Percentiles rank a stretch among this genome's conserved stretches.
Conservation (phyloP, 2,329 filamentous ascomycete species). For the Neopestalotiopsis clavispora region DNA sequence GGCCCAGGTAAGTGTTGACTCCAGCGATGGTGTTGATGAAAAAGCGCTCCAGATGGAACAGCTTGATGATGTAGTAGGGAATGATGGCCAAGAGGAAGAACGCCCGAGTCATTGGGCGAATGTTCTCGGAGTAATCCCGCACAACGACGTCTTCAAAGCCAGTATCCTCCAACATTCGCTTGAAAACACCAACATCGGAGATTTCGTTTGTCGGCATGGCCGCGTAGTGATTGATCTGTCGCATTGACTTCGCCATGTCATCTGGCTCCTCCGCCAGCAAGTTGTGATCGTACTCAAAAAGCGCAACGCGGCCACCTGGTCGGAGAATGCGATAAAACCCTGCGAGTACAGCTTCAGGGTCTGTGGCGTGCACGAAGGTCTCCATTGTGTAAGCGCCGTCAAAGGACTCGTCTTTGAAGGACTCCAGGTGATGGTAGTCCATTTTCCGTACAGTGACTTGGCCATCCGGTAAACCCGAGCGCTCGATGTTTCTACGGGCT, state of each 20-base stretch:
- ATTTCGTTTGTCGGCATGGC: conserved; percentile 50
- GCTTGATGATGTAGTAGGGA: conserved; percentile 48
- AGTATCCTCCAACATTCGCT: conserved; percentile 45
- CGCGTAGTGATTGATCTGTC: conserved; percentile 45
- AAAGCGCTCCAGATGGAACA: conserved; percentile 47
- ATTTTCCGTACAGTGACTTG: conserved; percentile 44
- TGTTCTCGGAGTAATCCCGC: conserved; percentile 49
- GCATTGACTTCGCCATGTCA: conserved; percentile 32
- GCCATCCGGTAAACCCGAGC: conserved; percentile 36
- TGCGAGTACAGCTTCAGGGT: conserved; percentile 46
- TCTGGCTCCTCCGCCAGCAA: conserved; percentile 33
- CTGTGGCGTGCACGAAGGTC: conserved; percentile 59
- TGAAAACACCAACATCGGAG: conserved; percentile 44
- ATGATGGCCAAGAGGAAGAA: conserved; percentile 52
- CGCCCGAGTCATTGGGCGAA: conserved; percentile 51
- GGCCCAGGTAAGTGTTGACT: conserved; percentile 39
- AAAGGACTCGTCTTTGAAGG: conserved; percentile 41
- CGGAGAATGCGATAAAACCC: conserved; percentile 53
- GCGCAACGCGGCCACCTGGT: conserved; percentile 50
- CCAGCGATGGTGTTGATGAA: conserved; percentile 56
- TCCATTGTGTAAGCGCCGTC: too few species aligned
- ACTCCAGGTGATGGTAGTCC: conserved; percentile 57
- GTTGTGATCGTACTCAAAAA: conserved; percentile 54
- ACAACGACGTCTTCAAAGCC: conserved; percentile 51
- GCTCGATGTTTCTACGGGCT: conserved; percentile 45